phyloP scores from a whole-genome alignment of 202 grass and related monocot species.

The Setaria viridis region DNA sequence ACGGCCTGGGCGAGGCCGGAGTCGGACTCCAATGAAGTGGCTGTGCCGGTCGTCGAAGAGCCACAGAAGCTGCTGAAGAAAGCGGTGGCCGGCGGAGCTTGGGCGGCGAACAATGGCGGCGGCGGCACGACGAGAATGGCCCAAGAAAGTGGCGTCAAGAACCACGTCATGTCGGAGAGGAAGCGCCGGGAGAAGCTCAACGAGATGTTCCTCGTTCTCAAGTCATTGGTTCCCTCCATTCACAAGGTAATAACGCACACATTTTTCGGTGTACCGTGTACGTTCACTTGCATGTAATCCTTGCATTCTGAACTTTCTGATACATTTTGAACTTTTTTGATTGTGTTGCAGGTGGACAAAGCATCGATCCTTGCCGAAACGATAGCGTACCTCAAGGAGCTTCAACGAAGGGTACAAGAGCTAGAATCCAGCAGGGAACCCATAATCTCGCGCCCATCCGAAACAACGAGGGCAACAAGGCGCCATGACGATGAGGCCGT shows the following conservation, averaged over 20 bases:
- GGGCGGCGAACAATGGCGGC: slow-evolving; percentile 27
- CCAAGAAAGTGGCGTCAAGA: slow-evolving; percentile 47
- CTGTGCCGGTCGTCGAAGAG: slow-evolving; percentile 9
- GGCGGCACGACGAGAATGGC: not conserved
- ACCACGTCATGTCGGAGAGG: slow-evolving; percentile 73
- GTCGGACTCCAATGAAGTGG: slow-evolving; percentile 5
- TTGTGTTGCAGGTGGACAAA: slow-evolving; percentile 68
- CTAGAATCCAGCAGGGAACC: slow-evolving; percentile 57
- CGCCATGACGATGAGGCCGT: slow-evolving; percentile 4
- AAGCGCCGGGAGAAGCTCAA: slow-evolving; percentile 83
- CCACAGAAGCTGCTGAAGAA: slow-evolving; percentile 85
- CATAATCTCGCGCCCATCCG: not conserved
- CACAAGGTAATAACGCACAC: slow-evolving; percentile 53
- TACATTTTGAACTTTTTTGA: not conserved
- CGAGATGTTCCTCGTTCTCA: slow-evolving; percentile 82
- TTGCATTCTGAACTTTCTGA: not conserved
- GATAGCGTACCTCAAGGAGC: slow-evolving; percentile 82
- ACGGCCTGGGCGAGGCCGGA: slow-evolving; percentile 41
- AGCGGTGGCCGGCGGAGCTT: slow-evolving; percentile 50
- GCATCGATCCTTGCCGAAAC: slow-evolving; percentile 77
- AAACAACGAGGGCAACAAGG: slow-evolving; percentile 25
- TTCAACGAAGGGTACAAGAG: slow-evolving; percentile 61
- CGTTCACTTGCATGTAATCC: too few species aligned
- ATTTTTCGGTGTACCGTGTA: too few species aligned
- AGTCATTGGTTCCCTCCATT: slow-evolving; percentile 71